Base-by-base conservation (phyloP, 257 asterid genomes). In the Forsythia viridissima region DNA sequence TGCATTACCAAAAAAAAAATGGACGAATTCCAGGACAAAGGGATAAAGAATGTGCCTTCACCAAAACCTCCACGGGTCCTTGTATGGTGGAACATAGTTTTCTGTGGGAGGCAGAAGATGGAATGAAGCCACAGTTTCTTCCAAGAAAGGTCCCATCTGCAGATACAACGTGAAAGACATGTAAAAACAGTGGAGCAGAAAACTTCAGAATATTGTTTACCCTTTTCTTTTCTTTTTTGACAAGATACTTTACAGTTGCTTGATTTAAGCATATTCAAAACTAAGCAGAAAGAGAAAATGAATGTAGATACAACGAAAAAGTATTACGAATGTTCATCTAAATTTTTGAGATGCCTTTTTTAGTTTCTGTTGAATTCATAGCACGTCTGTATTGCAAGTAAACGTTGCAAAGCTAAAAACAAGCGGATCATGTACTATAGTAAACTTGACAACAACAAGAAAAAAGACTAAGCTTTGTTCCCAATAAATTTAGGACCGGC, bases 51-150 rank as follows among this genome's bases (percentile, higher is more conserved):
- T 3, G 69, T 55, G 72, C 44, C 3, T 21, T 89, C 95, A 93
- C 97, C 97, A 93, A 88, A 94, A 93, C 85, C 99, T 93, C 98
- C 98, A 93, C 1, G 99, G 98, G 77, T 94, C 99, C 89, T 91
- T 90, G 85, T 77, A 92, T 5, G 99, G 99, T 71, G 98, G 99
- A 61, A 96, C 98, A 80, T 96, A 96, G 71, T 83, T 89, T 76
- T 96, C 97, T 21, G 96, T 92, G 16, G 98, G 96, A 83, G 98
- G 89, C 41, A 90, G 85, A 82, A 96, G 97, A 34, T 90, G 91
- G 81, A 95, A 95, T 41, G 99, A 96, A 5, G 86, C 93, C 69
- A 88, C 94, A 0, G 94, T 86, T 82, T 93, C 90, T 83, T 87
- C 85, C 84, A 96, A 77, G 77, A 84, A 42, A 2, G 95, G 92